Base-by-base conservation (phyloP, 2,329 filamentous ascomycete species). In the Neocatenulostroma microsporum region DNA sequence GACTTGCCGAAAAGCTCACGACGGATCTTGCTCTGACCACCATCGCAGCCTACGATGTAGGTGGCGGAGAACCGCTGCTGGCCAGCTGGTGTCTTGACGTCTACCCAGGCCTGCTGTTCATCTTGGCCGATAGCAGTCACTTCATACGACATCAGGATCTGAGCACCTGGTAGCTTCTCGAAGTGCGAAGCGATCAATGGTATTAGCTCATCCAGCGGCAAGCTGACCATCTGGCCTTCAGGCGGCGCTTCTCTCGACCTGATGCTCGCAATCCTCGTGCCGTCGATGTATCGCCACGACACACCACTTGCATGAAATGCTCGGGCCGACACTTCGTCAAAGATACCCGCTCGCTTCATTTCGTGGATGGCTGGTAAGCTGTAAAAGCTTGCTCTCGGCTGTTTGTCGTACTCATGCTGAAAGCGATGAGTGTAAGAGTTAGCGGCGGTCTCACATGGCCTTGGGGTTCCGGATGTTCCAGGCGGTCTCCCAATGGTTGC, bases 301-400 rank as follows among this genome's bases (percentile, higher is more conserved):
- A 47, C 38, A 5, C 44, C 46, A 21, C 38, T 41, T 1, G 41
- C 44, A 29, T 38, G 37, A 33, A 41, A 32, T 33, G 45, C 6
- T 51, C 36, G 19, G 10, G 29, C 27, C 11, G 34, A 21, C 20
- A 63, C 45, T 11, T 60, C 57, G 0, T 57, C 48, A 15, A 60
- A 44, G 1, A 64, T 43, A 1, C 54, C 60, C 4, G 58, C 54
- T n/a, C 53, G 48, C 1, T 53, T 48, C 30, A 64, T 50, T 17
- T 63, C 56, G 2, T 58, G 54, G 25, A 60, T 56, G 2, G 62
- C 54, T 1, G 55, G 52, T 3, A 58, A 55, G 38, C 61, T 54
- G 42, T 65, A 62, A 4, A 61, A 57, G 3, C 76, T 73, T 11
- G 77, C 77, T 19, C 77, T 73, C 0, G 77, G 77, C 39, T 74